Evolutionary conservation across 495 filamentous ascomycete genomes (phyloP), one percentile per base, ranked within the genome.

Genomic region (Penicillium cataractarum): DNA sequence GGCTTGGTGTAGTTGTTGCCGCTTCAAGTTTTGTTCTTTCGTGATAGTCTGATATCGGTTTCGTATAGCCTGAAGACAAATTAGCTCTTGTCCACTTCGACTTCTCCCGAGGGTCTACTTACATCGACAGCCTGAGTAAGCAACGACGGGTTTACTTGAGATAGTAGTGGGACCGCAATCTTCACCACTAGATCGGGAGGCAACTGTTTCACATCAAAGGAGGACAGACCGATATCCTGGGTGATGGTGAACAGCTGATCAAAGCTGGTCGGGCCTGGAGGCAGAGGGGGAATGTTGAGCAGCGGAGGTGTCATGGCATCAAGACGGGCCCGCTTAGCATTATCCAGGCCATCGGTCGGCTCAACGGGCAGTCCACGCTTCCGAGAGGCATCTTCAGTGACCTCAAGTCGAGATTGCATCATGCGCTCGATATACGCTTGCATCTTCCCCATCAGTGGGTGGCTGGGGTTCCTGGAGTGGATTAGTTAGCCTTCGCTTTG

Each of bases 181-280:
- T 85, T 88, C 32, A 93, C 82, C 1, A 95, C 85, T 9, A 96
- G 71, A 55, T 91, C 85, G 21, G 83, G 76, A 4, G 92, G 91
- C 37, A 97, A 77, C 49, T 87, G 84, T 55, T 87, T 86, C 21
- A 93, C 93, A 73, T 97, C 90, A 73, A 98, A 97, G 0, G 78
- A 82, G 32, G 87, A 91, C 21, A 96, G 76, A 6, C 81, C 88
- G 32, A 80, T 74, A 73, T 96, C 92, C 44, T 82, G 80, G 2
- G 90, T 95, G 22, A 98, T 77, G 7, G 91, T 97, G 71, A 90
- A 99, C 6, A 98, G 78, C 48, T 94, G 86, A 6, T 89, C 87
- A 60, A 88, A 84, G 65, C 84, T 94, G 58, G 88, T 84, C 15
- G 90, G 90, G 7, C 92, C 92, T 9, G 87, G 83, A 8, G 87